phyloP scores from a whole-genome alignment of 805 yeast genomes.

The Saturnispora diversa region DNA sequence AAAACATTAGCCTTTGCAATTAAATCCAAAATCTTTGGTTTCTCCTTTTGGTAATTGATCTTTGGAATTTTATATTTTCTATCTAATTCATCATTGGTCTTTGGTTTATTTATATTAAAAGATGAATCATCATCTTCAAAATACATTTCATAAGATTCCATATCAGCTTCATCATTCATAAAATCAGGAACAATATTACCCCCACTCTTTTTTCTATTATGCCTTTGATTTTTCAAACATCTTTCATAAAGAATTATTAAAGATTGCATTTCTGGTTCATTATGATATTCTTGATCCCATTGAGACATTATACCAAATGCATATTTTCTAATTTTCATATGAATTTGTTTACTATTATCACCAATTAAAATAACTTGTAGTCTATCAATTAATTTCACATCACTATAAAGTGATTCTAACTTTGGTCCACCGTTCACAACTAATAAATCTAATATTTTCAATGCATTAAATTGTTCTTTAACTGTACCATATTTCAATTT shows the following conservation, averaged over 20 bases:
- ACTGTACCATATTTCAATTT: slow-evolving; percentile 75
- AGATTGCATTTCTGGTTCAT: slow-evolving; percentile 40
- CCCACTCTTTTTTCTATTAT: slow-evolving; percentile 9
- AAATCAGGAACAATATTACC: slow-evolving; percentile 30
- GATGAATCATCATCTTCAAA: slow-evolving; percentile 12
- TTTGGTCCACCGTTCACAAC: slow-evolving; percentile 45
- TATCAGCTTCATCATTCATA: slow-evolving; percentile 47
- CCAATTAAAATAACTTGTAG: slow-evolving; percentile 42
- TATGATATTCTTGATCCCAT: slow-evolving; percentile 59
- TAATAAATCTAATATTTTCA: slow-evolving; percentile 48
- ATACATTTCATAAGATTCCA: slow-evolving; percentile 29
- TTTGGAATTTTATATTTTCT: slow-evolving; percentile 54
- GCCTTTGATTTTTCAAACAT: slow-evolving; percentile 9
- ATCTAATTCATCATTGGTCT: slow-evolving; percentile 33
- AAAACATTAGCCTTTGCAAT: slow-evolving; percentile 72
- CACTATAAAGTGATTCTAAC: slow-evolving; percentile 50
- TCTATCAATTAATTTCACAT: slow-evolving; percentile 58
- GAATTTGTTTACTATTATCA: slow-evolving; percentile 24
- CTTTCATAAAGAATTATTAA: slow-evolving; percentile 38
- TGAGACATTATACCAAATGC: slow-evolving; percentile 45
- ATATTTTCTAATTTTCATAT: slow-evolving; percentile 38
- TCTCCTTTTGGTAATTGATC: slow-evolving; percentile 60
- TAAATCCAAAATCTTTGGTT: slow-evolving; percentile 58
- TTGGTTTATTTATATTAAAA: slow-evolving; percentile 13
- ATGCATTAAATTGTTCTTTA: slow-evolving; percentile 57